Evolutionary conservation across 225 moss, liverwort and hornwort genomes (phyloP).

Genomic region (Pseudisothecium myosuroides): DNA sequence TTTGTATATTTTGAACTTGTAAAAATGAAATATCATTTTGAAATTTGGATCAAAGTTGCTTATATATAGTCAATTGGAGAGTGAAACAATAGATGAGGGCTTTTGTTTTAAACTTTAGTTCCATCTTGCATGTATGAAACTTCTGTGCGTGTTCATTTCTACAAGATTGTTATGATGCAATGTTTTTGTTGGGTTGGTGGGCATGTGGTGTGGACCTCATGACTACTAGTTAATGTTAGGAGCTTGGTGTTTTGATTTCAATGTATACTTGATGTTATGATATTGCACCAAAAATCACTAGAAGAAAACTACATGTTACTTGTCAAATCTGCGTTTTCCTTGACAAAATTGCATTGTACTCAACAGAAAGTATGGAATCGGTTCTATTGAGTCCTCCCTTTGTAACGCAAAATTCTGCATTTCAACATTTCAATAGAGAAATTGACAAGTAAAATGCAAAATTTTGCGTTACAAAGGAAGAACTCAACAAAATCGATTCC

Average conservation of each 20-base stretch:
- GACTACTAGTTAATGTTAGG: accelerated
- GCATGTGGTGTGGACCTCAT: background rate
- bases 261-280: background rate
- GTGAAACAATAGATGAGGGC: background rate
- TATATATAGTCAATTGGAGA: background rate
- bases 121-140: accelerated
- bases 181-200: background rate
- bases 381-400: too few species aligned
- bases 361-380: too few species aligned
- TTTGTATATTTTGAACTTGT: background rate
- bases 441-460: too few species aligned
- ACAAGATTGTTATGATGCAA: background rate
- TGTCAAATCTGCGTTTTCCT: too few species aligned
- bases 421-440: too few species aligned
- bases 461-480: too few species aligned
- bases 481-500: too few species aligned
- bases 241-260: background rate
- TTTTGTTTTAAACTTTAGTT: background rate
- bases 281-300: background rate
- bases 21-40: background rate
- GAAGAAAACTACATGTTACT: too few species aligned
- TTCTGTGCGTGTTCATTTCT: background rate
- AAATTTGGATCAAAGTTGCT: background rate
- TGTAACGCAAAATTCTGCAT: too few species aligned
- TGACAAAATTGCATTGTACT: too few species aligned